Percentiles rank a stretch among this genome's conserved stretches.
These are phyloP conservation scores for Stagonosporopsis chrysanthemi DNA, from an alignment of 2,329 filamentous ascomycete genomes.

Conservation along the genomic window DNA sequence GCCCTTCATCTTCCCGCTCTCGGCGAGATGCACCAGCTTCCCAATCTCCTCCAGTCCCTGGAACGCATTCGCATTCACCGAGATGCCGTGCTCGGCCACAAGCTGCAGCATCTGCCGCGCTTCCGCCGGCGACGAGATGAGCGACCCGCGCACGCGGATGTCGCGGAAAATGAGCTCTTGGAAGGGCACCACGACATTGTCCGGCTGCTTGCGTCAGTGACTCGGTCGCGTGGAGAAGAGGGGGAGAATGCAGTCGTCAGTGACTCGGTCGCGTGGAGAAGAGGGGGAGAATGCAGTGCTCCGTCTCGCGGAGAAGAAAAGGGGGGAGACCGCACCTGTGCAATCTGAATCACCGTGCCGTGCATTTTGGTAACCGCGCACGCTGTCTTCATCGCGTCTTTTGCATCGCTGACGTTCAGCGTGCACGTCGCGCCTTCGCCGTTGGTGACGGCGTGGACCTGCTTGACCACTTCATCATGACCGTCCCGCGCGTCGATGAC, in stretches of 20 bases:
- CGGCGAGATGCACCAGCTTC: conserved; percentile 59
- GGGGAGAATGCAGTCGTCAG: conserved; percentile 34
- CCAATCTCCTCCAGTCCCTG: conserved; percentile 61
- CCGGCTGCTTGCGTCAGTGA: not conserved
- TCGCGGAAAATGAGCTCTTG: conserved; percentile 63
- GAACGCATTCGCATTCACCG: conserved; percentile 61
- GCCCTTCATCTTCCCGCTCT: conserved; percentile 62
- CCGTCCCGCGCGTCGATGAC: conserved; percentile 61
- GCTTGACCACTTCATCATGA: conserved; percentile 57
- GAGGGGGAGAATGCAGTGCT: too few relatives aligned
- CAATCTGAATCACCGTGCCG: conserved; percentile 63
- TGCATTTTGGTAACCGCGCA: conserved; percentile 68
- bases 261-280: too few relatives aligned
- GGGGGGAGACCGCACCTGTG: conserved; percentile 52
- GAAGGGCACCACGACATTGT: conserved; percentile 49
- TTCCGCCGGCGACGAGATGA: conserved; percentile 56
- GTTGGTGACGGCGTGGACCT: conserved; percentile 52
- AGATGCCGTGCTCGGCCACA: conserved; percentile 57
- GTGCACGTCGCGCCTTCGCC: conserved; percentile 50
- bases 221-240: not conserved
- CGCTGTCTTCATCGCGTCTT: conserved; percentile 57
- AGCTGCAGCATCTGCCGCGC: conserved; percentile 58
- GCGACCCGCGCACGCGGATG: conserved; percentile 58
- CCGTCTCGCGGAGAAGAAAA: not conserved
- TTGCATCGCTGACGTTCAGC: conserved; percentile 63